phyloP scores from a whole-genome alignment of 164 flowering plant genomes.

The Chimonanthus salicifolius region DNA sequence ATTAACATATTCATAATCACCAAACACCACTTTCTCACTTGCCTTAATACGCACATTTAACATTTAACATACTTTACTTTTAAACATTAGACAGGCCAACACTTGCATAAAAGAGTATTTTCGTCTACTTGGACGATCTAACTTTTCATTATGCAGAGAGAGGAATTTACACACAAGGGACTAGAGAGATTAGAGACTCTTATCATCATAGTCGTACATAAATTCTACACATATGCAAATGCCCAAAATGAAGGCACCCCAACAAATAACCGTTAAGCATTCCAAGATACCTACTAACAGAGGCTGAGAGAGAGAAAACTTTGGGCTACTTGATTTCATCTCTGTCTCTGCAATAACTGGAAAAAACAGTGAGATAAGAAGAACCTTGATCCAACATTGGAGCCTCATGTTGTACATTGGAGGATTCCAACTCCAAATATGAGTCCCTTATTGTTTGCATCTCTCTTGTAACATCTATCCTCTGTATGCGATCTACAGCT shows the following conservation, averaged over 20 bases:
- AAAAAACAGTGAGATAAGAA: background rate
- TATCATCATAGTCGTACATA: too few species aligned
- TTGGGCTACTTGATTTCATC: background rate
- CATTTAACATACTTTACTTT: too few species aligned
- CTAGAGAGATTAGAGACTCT: too few species aligned
- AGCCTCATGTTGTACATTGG: background rate
- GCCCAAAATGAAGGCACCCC: background rate
- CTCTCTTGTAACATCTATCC: background rate
- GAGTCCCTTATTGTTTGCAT: slow-evolving; percentile 1
- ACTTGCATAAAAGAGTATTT: too few species aligned
- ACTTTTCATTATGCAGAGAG: too few species aligned
- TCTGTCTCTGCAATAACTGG: background rate
- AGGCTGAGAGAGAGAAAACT: background rate
- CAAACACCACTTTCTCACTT: too few species aligned
- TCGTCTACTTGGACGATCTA: too few species aligned
- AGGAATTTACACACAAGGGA: too few species aligned
- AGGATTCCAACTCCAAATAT: background rate
- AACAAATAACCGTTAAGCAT: background rate
- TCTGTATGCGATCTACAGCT: background rate
- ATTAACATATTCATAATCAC: too few species aligned
- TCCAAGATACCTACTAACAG: background rate
- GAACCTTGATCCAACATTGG: background rate
- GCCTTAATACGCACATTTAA: too few species aligned
- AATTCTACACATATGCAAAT: too few species aligned
- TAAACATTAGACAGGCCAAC: too few species aligned